Percentiles rank a stretch among this genome's conserved stretches.
phyloP scores from a whole-genome alignment of 257 asterid genomes.

The Solanum appendiculatum region DNA sequence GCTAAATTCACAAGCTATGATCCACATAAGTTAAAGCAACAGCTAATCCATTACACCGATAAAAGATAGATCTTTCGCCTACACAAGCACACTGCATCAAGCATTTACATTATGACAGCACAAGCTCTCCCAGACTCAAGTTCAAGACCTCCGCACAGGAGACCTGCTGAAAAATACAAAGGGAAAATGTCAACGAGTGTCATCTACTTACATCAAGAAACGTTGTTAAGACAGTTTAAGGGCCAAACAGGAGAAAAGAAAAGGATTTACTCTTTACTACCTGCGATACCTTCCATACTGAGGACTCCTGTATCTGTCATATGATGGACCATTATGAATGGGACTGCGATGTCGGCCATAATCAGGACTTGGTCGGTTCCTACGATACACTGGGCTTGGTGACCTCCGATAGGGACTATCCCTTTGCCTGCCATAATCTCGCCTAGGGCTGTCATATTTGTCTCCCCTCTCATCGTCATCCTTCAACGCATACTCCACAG shows the following conservation, averaged over 20 bases:
- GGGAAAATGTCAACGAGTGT: neutral
- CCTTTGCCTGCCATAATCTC: constrained; percentile 44
- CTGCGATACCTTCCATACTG: constrained; percentile 61
- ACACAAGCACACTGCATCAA: neutral
- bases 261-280: neutral
- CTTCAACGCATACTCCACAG: constrained; percentile 87
- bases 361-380: constrained; percentile 69
- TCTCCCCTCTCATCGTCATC: constrained; percentile 84
- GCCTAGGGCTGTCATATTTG: constrained; percentile 44
- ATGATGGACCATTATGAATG: constrained; percentile 31
- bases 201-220: neutral
- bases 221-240: neutral
- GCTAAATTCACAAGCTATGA: neutral
- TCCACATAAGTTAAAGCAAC: neutral
- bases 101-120: neutral
- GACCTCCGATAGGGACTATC: constrained; percentile 56
- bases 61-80: neutral
- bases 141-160: constrained; percentile 42
- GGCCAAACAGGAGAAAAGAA: neutral
- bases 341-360: constrained; percentile 33
- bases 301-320: constrained; percentile 53
- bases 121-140: constrained; percentile 4
- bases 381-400: constrained; percentile 49
- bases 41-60: neutral
- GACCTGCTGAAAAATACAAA: constrained; percentile 38